Evolutionary conservation across 495 filamentous ascomycete genomes (phyloP).

Genomic region (Neurospora sp.): DNA sequence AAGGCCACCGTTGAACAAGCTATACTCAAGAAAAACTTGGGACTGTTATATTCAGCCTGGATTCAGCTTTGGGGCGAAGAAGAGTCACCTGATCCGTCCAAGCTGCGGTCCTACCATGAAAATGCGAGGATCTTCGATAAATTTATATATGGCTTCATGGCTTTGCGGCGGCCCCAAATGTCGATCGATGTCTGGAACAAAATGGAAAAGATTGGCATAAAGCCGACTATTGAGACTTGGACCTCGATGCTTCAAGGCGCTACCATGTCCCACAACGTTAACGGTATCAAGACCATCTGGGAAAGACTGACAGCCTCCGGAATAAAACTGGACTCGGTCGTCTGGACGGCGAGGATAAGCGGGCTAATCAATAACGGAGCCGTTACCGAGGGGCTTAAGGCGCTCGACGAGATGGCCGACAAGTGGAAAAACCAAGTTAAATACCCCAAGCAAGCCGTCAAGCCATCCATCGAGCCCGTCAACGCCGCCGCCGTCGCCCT

Average conservation of each 20-base stretch:
- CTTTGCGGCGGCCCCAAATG: slow-evolving; percentile 32
- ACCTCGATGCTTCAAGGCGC: slow-evolving; percentile 54
- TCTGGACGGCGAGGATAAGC: slow-evolving; percentile 55
- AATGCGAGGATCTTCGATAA: slow-evolving; percentile 37
- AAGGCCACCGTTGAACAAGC: slow-evolving; percentile 6
- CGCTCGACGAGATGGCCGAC: slow-evolving; percentile 49
- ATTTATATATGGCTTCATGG: slow-evolving; percentile 45
- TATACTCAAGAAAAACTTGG: slow-evolving; percentile 8
- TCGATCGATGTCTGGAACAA: slow-evolving; percentile 50
- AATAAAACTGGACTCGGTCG: slow-evolving; percentile 41
- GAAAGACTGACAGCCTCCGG: slow-evolving; percentile 38
- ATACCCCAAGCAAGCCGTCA: slow-evolving; percentile 24
- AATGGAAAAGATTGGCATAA: slow-evolving; percentile 39
- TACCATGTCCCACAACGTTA: slow-evolving; percentile 31
- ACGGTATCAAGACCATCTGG: slow-evolving; percentile 50
- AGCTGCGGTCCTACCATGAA: slow-evolving; percentile 4
- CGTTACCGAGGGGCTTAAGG: slow-evolving; percentile 38
- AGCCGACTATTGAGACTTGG: slow-evolving; percentile 48
- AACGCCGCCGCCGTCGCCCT: slow-evolving; percentile 48
- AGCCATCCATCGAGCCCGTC: slow-evolving; percentile 50
- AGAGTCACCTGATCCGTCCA: slow-evolving; percentile 1
- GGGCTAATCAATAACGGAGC: slow-evolving; percentile 44
- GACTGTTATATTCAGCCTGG: slow-evolving; percentile 18
- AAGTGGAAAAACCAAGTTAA: slow-evolving; percentile 35
- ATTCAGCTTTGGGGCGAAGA: slow-evolving; percentile 20